A percentile compares a stretch with the other conserved stretches of the same genome.
phyloP scores from a whole-genome alignment of 345 rosid species.

The Eucalyptus cladocalyx region DNA sequence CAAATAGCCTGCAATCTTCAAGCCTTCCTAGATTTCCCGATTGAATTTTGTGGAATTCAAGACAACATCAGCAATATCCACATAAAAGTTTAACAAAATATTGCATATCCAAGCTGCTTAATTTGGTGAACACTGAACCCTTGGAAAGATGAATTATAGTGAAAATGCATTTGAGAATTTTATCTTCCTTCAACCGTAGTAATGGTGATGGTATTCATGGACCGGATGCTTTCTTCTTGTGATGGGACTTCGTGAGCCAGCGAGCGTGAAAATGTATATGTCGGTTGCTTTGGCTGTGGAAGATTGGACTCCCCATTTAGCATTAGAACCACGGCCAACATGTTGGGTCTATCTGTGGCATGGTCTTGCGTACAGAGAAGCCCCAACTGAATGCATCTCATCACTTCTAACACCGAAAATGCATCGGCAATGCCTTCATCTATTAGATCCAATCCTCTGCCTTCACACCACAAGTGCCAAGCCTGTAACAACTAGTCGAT shows the following conservation, averaged over 20 bases:
- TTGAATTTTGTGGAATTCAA: no score
- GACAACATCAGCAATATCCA: no score
- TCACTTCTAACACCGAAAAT: no score
- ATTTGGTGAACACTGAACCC: no score
- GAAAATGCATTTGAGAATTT: not conserved
- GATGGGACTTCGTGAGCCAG: not conserved
- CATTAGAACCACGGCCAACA: not conserved
- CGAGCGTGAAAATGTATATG: not conserved
- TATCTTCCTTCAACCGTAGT: not conserved
- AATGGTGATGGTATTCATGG: not conserved
- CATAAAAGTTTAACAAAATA: no score
- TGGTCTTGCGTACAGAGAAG: not conserved
- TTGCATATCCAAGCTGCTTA: no score
- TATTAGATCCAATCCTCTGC: not conserved
- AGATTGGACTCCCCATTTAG: not conserved
- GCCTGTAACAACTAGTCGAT: not conserved
- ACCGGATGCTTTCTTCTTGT: not conserved
- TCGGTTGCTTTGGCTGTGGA: not conserved
- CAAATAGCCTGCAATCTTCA: no score
- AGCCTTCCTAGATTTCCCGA: no score
- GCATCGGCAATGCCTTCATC: not conserved
- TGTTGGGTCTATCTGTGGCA: not conserved
- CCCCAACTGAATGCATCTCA: not conserved
- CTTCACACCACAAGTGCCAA: not conserved
- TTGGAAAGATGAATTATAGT: no score